These are phyloP conservation scores for Rhizopogon rudus DNA, from an alignment of 768 basidiomycete genomes.

Conservation along the genomic window DNA sequence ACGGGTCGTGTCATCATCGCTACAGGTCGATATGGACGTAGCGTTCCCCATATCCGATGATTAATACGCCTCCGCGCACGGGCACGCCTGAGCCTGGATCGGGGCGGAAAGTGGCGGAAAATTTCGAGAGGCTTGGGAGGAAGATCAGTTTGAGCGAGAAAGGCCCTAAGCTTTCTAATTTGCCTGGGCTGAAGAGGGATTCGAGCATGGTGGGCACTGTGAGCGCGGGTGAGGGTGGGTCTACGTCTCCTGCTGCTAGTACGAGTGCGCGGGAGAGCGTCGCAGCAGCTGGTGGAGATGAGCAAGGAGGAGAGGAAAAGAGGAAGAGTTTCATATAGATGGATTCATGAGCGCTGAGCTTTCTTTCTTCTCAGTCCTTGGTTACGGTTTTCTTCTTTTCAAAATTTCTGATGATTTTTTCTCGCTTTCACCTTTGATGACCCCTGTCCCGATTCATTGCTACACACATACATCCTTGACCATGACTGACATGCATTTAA, in stretches of 20 bases:
- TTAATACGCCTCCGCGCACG: conserved; percentile 53
- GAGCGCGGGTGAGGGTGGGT: background rate
- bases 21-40: conserved; percentile 15
- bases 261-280: conserved; percentile 16
- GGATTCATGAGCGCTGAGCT: conserved; percentile 7
- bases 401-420: background rate
- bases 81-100: conserved; percentile 73
- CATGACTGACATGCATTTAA: background rate
- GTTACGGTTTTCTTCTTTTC: background rate
- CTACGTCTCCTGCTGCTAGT: background rate
- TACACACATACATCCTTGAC: too few relatives aligned
- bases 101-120: conserved; percentile 79
- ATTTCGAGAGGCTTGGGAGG: conserved; percentile 77
- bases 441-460: background rate
- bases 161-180: conserved; percentile 15
- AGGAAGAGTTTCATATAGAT: conserved; percentile 52
- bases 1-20: conserved; percentile 9
- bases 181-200: conserved; percentile 25
- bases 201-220: conserved; percentile 7
- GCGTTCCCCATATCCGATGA: conserved; percentile 40
- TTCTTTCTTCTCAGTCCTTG: conserved; percentile 2
- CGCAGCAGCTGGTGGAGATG: conserved; percentile 29
- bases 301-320: conserved; percentile 43
- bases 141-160: conserved; percentile 52
- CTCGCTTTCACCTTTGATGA: background rate